phyloP scores from a whole-genome alignment of 352 stramenopile genomes.

The Globisporangium orthogonon region DNA sequence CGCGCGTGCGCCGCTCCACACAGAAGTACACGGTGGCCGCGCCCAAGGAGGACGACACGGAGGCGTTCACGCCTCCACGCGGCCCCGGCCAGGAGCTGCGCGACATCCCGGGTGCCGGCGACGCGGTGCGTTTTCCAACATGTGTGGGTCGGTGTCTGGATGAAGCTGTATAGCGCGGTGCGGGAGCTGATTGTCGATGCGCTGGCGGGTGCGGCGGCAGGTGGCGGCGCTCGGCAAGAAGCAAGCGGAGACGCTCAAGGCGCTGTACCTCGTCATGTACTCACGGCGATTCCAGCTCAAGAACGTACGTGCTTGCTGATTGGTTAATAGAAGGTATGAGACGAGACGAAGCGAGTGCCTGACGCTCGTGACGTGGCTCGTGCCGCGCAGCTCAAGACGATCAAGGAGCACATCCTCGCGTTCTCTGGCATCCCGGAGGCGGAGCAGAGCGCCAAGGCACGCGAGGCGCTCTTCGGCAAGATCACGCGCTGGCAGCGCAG shows the following conservation, averaged over 20 bases:
- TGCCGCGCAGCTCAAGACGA: slow-evolving; percentile 49
- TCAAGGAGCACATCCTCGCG: slow-evolving; percentile 79
- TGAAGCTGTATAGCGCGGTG: too few relatives aligned
- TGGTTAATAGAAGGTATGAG: not conserved
- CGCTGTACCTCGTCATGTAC: slow-evolving; percentile 81
- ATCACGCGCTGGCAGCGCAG: slow-evolving; percentile 58
- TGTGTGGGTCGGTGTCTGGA: too few relatives aligned
- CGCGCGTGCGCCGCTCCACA: slow-evolving; percentile 52
- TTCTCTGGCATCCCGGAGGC: slow-evolving; percentile 56
- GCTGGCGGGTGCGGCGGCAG: slow-evolving; percentile 14
- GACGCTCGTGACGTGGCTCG: not conserved
- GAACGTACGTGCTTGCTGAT: slow-evolving; percentile 35
- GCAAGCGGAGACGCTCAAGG: slow-evolving; percentile 61
- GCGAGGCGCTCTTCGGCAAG: slow-evolving; percentile 50
- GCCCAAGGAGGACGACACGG: slow-evolving; percentile 39
- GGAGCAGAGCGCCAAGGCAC: slow-evolving; percentile 61
- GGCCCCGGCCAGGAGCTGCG: slow-evolving; percentile 50
- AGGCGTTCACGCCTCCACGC: slow-evolving; percentile 53
- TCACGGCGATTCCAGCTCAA: slow-evolving; percentile 70
- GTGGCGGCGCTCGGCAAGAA: slow-evolving; percentile 67
- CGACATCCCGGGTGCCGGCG: slow-evolving; percentile 49
- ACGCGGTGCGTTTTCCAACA: slow-evolving; percentile 27
- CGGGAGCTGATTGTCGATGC: not conserved
- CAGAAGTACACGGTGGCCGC: slow-evolving; percentile 62
- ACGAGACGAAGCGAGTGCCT: too few relatives aligned